Evolutionary conservation across 2,329 filamentous ascomycete genomes (phyloP), one percentile per base, ranked within the genome.

Genomic region (Podosphaera leucotricha): DNA sequence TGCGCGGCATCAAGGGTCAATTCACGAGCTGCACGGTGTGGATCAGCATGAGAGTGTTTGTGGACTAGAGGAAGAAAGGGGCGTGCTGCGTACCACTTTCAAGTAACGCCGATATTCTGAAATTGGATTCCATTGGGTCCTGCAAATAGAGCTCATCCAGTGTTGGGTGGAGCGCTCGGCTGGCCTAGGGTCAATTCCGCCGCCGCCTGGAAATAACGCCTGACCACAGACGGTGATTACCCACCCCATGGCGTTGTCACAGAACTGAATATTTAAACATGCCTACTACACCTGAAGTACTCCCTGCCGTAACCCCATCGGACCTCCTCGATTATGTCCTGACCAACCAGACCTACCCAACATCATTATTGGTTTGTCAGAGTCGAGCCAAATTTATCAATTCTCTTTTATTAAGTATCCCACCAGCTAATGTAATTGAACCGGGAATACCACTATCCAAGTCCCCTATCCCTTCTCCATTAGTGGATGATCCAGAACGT

Each of bases 1-100:
- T 86, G 83, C 55, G 90, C 87, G 53, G 90, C 90, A 71, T 98
- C 90, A 63, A 98, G 76, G 46, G 90, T 98, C 59, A 98, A 77
- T 64, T 95, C 90, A 63, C 90, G 80, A 59, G 90, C 90, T 93
- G 64, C 38, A 44, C 47, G 43, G 6, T 18, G 19, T 49, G 43
- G 36, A 41, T 47, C 39, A 45, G 19, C 35, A 35, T 28, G 15
- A 38, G 33, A 38, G 41, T 19, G 22, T 40, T 45, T 37, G 33
- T 37, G 19, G 28, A 26, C 19, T 44, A 39, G 21, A n/a, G 41
- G 44, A 38, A 37, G 40, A 30, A 15, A 2, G n/a, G 19, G 40
- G 26, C 38, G 16, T 45, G 7, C 22, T 33, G 54, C 71, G 57
- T 70, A 92, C 87, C 85, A 64, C 81, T 90, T 68, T 95, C 90